These are phyloP conservation scores for Ophiognomonia clavigignenti-juglandacearum DNA, from an alignment of 2,329 filamentous ascomycete species.

Conservation along the genomic window DNA sequence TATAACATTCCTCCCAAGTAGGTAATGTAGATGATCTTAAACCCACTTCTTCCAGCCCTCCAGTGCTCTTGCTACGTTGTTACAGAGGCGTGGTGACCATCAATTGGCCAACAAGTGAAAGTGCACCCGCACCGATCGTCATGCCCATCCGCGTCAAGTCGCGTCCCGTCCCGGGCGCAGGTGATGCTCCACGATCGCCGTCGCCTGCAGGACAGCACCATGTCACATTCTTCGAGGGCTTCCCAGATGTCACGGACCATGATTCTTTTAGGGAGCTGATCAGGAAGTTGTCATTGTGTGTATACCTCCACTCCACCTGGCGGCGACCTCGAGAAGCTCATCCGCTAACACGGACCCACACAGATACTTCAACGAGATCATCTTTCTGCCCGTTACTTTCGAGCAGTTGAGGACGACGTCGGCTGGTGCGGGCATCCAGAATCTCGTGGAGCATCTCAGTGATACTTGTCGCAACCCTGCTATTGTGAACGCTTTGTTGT, in stretches of 20 bases:
- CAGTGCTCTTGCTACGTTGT: no score
- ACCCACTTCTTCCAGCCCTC: no score
- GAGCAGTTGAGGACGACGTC: constrained; percentile 67
- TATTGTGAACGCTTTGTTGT: constrained; percentile 71
- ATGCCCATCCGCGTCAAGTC: constrained; percentile 39
- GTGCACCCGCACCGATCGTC: no score
- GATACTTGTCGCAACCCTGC: constrained; percentile 61
- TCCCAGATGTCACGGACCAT: constrained; percentile 53
- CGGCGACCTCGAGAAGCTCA: not conserved
- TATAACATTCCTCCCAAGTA: no score
- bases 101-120: no score
- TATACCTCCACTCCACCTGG: not conserved
- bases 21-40: no score
- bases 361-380: constrained; percentile 59
- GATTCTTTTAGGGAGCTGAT: constrained; percentile 62
- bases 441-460: constrained; percentile 60
- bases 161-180: constrained; percentile 23
- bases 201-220: constrained; percentile 28
- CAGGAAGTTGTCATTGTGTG: constrained; percentile 61
- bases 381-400: constrained; percentile 64
- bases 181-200: constrained; percentile 25
- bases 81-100: no score
- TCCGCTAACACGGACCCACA: not conserved
- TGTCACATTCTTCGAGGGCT: constrained; percentile 20
- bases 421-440: constrained; percentile 52